Evolutionary conservation across 208 protist species (phyloP), one percentile per base, ranked within the genome.

Genomic region (Acanthamoeba castellanii): DNA sequence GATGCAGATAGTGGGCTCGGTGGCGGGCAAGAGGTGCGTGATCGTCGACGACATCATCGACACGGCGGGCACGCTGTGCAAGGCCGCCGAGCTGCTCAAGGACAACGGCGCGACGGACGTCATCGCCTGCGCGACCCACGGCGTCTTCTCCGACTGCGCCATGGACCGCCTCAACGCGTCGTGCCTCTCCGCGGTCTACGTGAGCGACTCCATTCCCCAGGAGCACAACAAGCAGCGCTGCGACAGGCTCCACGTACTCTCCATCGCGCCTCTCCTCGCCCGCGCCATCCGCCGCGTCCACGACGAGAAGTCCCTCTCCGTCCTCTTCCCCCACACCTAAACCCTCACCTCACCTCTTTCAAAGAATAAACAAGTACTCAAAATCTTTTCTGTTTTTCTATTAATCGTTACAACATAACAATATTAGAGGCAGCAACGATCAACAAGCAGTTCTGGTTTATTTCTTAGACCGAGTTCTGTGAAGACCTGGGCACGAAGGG

Each of bases 11-110:
- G 98, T 99, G 42, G 99, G 99, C 76, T 98, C 99, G 87, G 99
- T 99, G 20, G 95, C 95, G 55, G 99, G 98, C 57, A 98, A 98
- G 81, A 96, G 98, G 82, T 98, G 97, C 94, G 97, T 99, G 74
- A 98, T 99, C 57, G 97, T 99, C 16, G 99, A 99, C 90, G 99
- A 99, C 96, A 99, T 99, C 97, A 98, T 98, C 95, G 99, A 99
- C 96, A 99, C 99, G 18, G 98, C 97, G 30, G 98, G 98, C 68
- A 99, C 98, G 34, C 97, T 99, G 16, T 97, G 97, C 50, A 98
- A 98, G 88, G 98, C 98, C 45, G 99, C 98, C 55, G 98, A 99
- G 90, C 96, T 98, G 87, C 97, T 99, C 25, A 98, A 97, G 93
- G 95, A 98, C 7, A 96, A 98, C 59, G 99, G 99, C 32, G 99